phyloP scores from a whole-genome alignment of 2,329 filamentous ascomycete genomes.

The Aspergillus neotritici region DNA sequence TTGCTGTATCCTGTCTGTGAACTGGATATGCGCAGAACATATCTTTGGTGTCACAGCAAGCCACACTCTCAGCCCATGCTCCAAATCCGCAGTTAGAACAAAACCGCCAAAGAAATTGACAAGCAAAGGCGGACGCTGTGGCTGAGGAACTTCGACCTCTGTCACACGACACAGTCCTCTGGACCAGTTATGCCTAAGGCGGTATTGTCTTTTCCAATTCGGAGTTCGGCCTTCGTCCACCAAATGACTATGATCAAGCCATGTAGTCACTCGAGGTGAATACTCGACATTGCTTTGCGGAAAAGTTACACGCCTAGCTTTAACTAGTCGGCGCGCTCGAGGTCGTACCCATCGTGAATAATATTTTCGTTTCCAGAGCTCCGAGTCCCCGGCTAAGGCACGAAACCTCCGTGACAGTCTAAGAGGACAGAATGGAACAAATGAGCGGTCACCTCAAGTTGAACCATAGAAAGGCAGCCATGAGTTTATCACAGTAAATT shows the following conservation, averaged over 20 bases:
- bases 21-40: conserved; percentile 49
- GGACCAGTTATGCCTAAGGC: conserved; percentile 85
- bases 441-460: not conserved
- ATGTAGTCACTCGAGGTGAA: conserved; percentile 53
- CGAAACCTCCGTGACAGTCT: conserved; percentile 65
- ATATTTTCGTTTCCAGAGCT: conserved; percentile 87
- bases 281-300: conserved; percentile 42
- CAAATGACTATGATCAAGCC: conserved; percentile 56
- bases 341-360: conserved; percentile 82
- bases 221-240: conserved; percentile 49
- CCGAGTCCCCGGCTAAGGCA: conserved; percentile 68
- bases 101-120: conserved; percentile 72
- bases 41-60: conserved; percentile 57
- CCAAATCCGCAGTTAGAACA: conserved; percentile 68
- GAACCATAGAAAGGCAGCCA: not conserved
- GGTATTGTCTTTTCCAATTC: conserved; percentile 87
- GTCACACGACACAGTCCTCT: conserved; percentile 73
- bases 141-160: conserved; percentile 61
- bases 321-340: conserved; percentile 68
- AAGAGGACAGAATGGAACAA: conserved; percentile 1
- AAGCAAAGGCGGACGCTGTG: conserved; percentile 56
- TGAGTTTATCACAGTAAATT: conserved; percentile 1
- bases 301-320: conserved; percentile 47
- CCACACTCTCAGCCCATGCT: conserved; percentile 72
- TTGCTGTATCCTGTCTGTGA: conserved; percentile 39